Evolutionary conservation across 495 filamentous ascomycete species (phyloP), one percentile per base, ranked within the genome.

Genomic region (Staphylotrichum tortipilum): DNA sequence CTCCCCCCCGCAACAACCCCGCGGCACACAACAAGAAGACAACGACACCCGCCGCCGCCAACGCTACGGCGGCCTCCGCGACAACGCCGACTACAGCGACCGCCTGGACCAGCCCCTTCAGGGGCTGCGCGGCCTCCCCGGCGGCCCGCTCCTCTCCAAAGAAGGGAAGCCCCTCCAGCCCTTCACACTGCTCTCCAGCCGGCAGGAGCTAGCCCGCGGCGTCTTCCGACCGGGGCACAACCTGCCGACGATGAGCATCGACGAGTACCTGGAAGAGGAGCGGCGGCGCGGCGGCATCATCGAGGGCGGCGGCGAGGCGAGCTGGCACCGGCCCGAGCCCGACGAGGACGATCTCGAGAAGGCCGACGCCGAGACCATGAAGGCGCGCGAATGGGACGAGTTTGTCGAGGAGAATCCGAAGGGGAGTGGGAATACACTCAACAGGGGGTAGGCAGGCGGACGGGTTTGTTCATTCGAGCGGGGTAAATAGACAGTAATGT

Each of bases 241-340:
- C 66, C 69, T 98, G 35, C 92, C 92, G 8, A 97, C 94, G 0
- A 97, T 97, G 92, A 86, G 80, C 0, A 97, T 98, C 51, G 94
- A 98, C 55, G 92, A 98, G 66, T 97, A 97, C 61, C 70, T 98
- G 14, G 91, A 91, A 39, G 92, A 98, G 69, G 92, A 98, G 66
- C 74, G 82, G 51, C 74, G 78, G 52, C 73, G 85, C 61, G 94
- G 94, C 8, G 88, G 88, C n/a, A 85, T 98, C 19, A 84, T 95
- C 45, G 83, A 95, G 62, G 90, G 89, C 24, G 92, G 92, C 35
- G 87, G 85, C n/a, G 82, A 85, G 60, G 78, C 85, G 54, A 89
- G 84, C 46, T 78, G 78, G n/a, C 68, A 78, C 17, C 65, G 69
- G 44, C 79, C 82, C 4, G 82, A 89, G 63, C 74, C 84, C 22